Evolutionary conservation across 768 basidiomycete species (phyloP).

Genomic region (Leccinellum rugosiceps): DNA sequence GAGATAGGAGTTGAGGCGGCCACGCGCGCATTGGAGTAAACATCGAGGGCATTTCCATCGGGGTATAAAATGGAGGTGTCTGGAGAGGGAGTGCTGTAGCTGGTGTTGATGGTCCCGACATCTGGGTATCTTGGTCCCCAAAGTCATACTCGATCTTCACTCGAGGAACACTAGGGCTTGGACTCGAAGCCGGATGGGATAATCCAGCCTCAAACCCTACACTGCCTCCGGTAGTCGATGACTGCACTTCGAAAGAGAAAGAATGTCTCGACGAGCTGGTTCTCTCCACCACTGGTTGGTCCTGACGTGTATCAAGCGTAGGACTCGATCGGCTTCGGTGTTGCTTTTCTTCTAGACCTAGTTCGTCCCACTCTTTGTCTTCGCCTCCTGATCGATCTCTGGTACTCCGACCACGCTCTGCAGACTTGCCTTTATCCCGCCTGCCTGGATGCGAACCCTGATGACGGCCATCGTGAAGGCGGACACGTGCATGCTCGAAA

Average conservation of each 20-base stretch:
- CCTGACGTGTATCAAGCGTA: not conserved
- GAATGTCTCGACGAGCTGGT: constrained; percentile 1
- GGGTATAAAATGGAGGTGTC: constrained; percentile 27
- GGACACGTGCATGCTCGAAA: constrained; percentile 90
- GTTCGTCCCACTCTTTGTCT: constrained; percentile 1
- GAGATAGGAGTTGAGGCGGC: constrained; percentile 5
- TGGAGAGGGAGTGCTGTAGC: constrained; percentile 19
- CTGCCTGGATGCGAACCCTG: constrained; percentile 29
- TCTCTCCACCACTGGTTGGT: not conserved
- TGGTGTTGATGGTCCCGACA: constrained; percentile 23
- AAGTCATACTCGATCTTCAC: constrained; percentile 24
- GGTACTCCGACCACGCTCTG: constrained; percentile 14
- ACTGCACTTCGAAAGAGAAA: constrained; percentile 7
- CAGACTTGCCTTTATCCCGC: constrained; percentile 18
- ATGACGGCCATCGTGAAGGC: constrained; percentile 45
- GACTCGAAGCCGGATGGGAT: not conserved
- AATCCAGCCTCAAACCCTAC: not conserved
- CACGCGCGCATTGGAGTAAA: constrained; percentile 11
- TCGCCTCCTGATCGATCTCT: constrained; percentile 9
- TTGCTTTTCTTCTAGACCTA: constrained; percentile 3
- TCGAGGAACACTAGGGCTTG: constrained; percentile 11
- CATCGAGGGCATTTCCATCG: constrained; percentile 20
- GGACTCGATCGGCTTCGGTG: constrained; percentile 24
- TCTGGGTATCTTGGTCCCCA: constrained; percentile 17
- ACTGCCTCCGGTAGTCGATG: not conserved